phyloP scores from a whole-genome alignment of 257 asterid species.

The Penstemon eatonii region DNA sequence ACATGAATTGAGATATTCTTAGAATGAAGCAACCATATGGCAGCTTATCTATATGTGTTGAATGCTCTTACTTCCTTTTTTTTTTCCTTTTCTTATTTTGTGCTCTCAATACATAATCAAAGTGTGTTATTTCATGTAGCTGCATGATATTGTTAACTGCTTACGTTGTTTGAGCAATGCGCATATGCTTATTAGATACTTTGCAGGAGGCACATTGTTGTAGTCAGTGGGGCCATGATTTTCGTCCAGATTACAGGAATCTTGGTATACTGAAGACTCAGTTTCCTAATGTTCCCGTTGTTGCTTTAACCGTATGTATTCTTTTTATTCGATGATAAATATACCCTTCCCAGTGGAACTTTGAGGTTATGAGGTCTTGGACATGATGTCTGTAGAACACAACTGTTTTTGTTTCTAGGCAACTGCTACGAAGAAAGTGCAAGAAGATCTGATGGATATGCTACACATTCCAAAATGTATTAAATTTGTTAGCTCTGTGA shows the following conservation, averaged over 20 bases:
- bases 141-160: constrained; percentile 8
- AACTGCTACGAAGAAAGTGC: constrained; percentile 93
- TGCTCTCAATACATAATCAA: constrained; percentile 2
- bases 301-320: constrained; percentile 85
- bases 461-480: constrained; percentile 75
- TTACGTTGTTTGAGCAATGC: constrained; percentile 12
- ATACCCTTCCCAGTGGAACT: constrained; percentile 14
- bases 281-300: constrained; percentile 88
- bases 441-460: constrained; percentile 90
- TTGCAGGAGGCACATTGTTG: constrained; percentile 99
- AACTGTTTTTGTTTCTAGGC: constrained; percentile 57
- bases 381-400: constrained; percentile 24
- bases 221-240: constrained; percentile 99
- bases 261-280: constrained; percentile 97
- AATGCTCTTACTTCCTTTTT: not conserved
- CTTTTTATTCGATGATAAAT: constrained; percentile 20
- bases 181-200: constrained; percentile 20
- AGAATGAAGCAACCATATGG: not conserved
- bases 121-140: constrained; percentile 21
- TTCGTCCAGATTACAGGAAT: constrained; percentile 97
- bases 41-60: not conserved
- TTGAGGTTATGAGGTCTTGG: constrained; percentile 24
- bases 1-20: not conserved
- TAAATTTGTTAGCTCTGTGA: constrained; percentile 87
- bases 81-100: not conserved